A percentile compares a stretch with the other conserved stretches of the same genome.
Evolutionary conservation across 495 filamentous ascomycete genomes (phyloP).

Genomic region (Aspergillus homomorphus): DNA sequence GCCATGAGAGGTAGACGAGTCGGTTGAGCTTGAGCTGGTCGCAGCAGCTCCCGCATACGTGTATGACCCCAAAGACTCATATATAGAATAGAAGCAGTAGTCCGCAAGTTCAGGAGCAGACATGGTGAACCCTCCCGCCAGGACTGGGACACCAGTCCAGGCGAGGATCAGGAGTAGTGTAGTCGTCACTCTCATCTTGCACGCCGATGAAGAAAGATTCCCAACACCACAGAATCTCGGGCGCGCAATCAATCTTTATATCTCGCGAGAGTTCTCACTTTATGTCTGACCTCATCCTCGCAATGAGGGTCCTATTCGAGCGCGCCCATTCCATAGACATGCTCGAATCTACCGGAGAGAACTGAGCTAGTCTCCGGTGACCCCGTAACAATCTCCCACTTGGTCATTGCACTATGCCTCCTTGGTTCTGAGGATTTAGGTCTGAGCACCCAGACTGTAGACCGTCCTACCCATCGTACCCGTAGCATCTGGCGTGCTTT

Average conservation of each 20-base stretch:
- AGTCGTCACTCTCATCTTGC: background rate
- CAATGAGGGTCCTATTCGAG: no score
- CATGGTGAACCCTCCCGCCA: background rate
- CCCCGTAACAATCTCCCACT: no score
- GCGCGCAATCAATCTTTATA: background rate
- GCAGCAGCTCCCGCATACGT: background rate
- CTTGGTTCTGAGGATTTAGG: no score
- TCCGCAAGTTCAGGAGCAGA: background rate
- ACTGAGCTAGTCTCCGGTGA: no score
- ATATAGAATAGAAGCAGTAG: constrained; percentile 7
- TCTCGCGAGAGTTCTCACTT: no score
- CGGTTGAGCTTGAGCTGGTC: background rate
- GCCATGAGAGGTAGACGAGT: background rate
- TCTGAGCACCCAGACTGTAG: background rate
- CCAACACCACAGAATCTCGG: background rate
- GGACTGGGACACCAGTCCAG: background rate
- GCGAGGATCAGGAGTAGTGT: background rate
- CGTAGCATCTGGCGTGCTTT: background rate
- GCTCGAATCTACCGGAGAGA: no score
- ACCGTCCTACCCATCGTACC: background rate
- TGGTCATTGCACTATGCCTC: no score
- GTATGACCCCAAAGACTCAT: background rate
- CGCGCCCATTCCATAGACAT: no score
- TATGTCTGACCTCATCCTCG: no score
- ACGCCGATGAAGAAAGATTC: background rate